Evolutionary conservation across 768 basidiomycete species (phyloP), one percentile per base, ranked within the genome.

Genomic region (Gelatoporia subvermispora): DNA sequence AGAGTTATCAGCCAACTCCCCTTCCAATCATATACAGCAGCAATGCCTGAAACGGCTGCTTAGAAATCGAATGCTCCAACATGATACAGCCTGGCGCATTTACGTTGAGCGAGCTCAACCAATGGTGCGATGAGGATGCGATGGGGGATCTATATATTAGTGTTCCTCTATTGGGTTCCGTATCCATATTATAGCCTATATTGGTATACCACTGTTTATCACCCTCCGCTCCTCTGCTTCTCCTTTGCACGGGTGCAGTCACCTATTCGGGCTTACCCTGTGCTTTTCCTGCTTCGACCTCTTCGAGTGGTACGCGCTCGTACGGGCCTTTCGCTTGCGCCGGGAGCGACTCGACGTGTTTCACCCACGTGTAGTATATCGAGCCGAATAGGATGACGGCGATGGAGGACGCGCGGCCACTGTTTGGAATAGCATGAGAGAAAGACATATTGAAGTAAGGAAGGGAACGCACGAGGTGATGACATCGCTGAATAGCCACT

Each of bases 341-440:
- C 4, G 66, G 53, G 49, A 76, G 76, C 8, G 79, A 73, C 64
- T 92, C 89, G 54, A 74, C 58, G 63, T 91, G 84, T 64, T 92
- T 92, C 46, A 88, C 74, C 89, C 89, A 92, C 2, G 90, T 93
- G 66, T 94, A 95, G 65, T 82, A 83, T 34, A 89, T 64, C 0
- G 92, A 94, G 17, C 92, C 92, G 25, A 73, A 60, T 23, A 94
- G 81, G 61, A 95, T 95, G 54, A 80, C 82, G 2, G 74, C 77
- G 53, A 94, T 91, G 2, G 91, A 91, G 9, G 82, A 73, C 5
- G 78, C 84, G 24, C 92, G 91, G 7, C 90, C 91, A 37, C 89
- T 92, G 63, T 34, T 35, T 20, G 8, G 16, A 13, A 17, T 63
- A 24, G 42, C n/a, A 31, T 54, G 11, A 38, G 45, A 15, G 45